These are phyloP conservation scores for Hypoxylon trugodes DNA, from an alignment of 495 filamentous ascomycete genomes.

Conservation along the genomic window DNA sequence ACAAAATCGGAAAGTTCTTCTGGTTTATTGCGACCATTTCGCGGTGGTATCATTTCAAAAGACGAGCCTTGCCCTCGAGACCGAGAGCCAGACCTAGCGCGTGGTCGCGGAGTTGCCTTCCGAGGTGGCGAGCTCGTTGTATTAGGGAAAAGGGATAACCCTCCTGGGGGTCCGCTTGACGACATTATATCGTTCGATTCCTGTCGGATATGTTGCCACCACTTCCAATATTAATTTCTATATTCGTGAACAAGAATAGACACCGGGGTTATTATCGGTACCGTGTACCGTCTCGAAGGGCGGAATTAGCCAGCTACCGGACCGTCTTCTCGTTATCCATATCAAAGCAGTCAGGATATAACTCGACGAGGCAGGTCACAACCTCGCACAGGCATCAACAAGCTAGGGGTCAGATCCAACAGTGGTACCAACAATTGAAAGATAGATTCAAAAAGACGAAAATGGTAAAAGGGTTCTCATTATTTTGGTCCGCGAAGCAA, in stretches of 20 bases:
- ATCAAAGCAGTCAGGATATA: conserved; percentile 6
- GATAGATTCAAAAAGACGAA: conserved; percentile 13
- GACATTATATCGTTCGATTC: conserved; percentile 35
- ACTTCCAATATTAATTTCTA: conserved; percentile 4
- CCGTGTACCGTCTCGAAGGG: conserved; percentile 5
- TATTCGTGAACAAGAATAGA: conserved; percentile 9
- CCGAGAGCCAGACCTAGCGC: conserved; percentile 46
- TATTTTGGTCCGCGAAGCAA: conserved; percentile 12
- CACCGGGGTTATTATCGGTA: not conserved
- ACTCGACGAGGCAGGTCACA: conserved; percentile 19
- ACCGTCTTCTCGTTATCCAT: conserved; percentile 20
- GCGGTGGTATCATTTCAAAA: conserved; percentile 43
- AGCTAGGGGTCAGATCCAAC: conserved; percentile 13
- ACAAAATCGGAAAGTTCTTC: conserved; percentile 46
- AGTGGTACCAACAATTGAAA: conserved; percentile 16
- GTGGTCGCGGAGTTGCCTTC: conserved; percentile 48
- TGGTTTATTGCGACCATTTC: conserved; percentile 47
- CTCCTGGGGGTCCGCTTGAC: conserved; percentile 49
- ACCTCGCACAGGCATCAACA: conserved; percentile 10
- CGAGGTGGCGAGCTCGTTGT: conserved; percentile 46
- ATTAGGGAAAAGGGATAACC: conserved; percentile 62
- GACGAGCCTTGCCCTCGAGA: conserved; percentile 45
- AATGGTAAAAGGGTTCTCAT: conserved; percentile 32
- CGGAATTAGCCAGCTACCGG: conserved; percentile 25
- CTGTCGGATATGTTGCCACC: conserved; percentile 1